These are phyloP conservation scores for Cucurbitaria berberidis DNA, from an alignment of 2,329 filamentous ascomycete genomes.

Conservation along the genomic window DNA sequence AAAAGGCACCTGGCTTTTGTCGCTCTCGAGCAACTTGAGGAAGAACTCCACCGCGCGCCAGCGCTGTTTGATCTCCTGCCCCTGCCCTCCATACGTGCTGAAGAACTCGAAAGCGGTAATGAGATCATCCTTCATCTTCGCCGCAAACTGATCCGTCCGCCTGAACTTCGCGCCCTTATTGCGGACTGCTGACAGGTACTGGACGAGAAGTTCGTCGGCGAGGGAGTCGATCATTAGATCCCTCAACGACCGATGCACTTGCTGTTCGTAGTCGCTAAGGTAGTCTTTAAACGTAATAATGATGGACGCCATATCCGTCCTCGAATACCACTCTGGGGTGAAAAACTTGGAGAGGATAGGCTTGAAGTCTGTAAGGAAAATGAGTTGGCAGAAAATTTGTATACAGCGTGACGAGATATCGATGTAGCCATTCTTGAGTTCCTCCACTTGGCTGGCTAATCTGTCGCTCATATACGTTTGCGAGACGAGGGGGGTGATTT, in stretches of 20 bases:
- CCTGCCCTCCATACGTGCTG: slow-evolving; percentile 56
- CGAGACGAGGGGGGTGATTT: slow-evolving; percentile 81
- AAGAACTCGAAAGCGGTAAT: slow-evolving; percentile 91
- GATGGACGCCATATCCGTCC: slow-evolving; percentile 90
- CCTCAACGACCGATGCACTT: slow-evolving; percentile 83
- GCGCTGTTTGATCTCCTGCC: slow-evolving; percentile 80
- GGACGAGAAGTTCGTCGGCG: slow-evolving; percentile 85
- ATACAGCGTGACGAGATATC: slow-evolving; percentile 95
- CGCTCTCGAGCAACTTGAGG: slow-evolving; percentile 74
- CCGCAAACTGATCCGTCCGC: slow-evolving; percentile 82
- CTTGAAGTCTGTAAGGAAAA: slow-evolving; percentile 90
- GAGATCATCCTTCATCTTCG: slow-evolving; percentile 93
- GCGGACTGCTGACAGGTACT: slow-evolving; percentile 82
- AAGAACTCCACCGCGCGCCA: slow-evolving; percentile 92
- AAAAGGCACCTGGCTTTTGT: slow-evolving; percentile 75
- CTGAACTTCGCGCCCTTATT: slow-evolving; percentile 92
- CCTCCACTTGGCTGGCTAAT: slow-evolving; percentile 73
- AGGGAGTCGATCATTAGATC: slow-evolving; percentile 95
- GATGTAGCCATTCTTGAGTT: slow-evolving; percentile 87
- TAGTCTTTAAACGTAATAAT: slow-evolving; percentile 96
- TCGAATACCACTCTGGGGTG: slow-evolving; percentile 85
- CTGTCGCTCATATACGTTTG: slow-evolving; percentile 73
- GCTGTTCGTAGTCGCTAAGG: slow-evolving; percentile 80
- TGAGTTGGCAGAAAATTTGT: slow-evolving; percentile 80
- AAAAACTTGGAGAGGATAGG: slow-evolving; percentile 87